Percentiles rank a stretch among this genome's conserved stretches.
These are phyloP conservation scores for Gracilaria gracilis DNA, from an alignment of 23 red algal genomes.

Conservation along the genomic window DNA sequence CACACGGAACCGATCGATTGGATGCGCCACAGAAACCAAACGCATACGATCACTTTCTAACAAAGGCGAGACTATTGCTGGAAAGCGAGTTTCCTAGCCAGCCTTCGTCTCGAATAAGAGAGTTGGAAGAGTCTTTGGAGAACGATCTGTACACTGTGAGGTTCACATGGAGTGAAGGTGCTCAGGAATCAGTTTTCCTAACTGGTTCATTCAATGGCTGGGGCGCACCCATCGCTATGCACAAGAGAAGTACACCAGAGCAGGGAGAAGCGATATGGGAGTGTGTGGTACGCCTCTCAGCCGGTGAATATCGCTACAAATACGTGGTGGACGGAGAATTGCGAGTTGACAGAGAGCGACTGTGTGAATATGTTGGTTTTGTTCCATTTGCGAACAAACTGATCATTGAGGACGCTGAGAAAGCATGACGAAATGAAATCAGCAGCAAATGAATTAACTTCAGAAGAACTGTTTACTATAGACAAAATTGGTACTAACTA, in stretches of 20 bases:
- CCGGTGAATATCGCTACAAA: constrained; percentile 25
- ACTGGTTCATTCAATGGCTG: constrained; percentile 40
- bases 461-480: neutral
- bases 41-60: constrained; percentile 15
- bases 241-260: neutral
- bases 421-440: neutral
- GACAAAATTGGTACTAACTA: constrained; percentile 11
- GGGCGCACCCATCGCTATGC: constrained; percentile 41
- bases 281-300: constrained; percentile 33
- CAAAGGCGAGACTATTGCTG: constrained; percentile 19
- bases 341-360: constrained; percentile 15
- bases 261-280: constrained; percentile 29
- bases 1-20: neutral
- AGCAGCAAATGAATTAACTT: neutral
- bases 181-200: constrained; percentile 13
- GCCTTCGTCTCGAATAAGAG: neutral
- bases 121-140: neutral
- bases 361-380: constrained; percentile 6
- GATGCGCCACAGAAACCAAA: neutral
- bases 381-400: constrained; percentile 27
- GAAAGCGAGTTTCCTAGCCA: neutral
- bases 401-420: neutral
- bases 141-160: neutral
- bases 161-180: constrained; percentile 26
- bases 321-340: constrained; percentile 37